Base-by-base conservation (phyloP, 495 filamentous ascomycete species). In the Tuber calosporum region DNA sequence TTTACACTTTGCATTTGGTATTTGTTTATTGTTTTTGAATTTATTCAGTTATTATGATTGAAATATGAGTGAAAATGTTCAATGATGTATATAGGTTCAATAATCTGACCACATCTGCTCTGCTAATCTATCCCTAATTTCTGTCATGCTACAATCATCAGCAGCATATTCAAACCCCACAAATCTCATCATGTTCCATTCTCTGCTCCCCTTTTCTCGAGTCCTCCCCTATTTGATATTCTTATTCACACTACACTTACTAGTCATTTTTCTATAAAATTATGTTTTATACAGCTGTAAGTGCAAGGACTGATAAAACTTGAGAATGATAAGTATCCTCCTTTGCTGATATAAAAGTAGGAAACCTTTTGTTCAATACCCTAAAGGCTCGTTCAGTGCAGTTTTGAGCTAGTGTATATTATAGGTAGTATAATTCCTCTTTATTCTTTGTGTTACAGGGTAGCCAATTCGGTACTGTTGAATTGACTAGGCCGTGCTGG, bases 351-450 rank as follows among this genome's bases (percentile, higher is more conserved):
- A n/a, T 1, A 20, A 75, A 38, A 20, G 75, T 75, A 26, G 34
- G 26, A 48, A 75, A 77, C 22, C 73, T 34, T 41, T 69, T 70
- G 41, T 75, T 75, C n/a, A 77, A 22, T 20, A 77, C 26, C 9
- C 73, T 73, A 71, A 75, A 77, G 26, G 70, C 70, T 6, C 66
- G 6, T 37, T 77, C 74, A 40, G 71, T 53, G 6, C 30, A 67
- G 58, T 75, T 75, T 20, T 67, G 9, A 13, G 67, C 30, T 30
- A 48, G 66, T 37, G 37, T n/a, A 77, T 77, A 66, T 15, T 67
- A 48, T 36, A 77, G 37, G 45, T 75, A 75, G 37, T 75, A 76
- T 36, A 76, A 40, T 48, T 74, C 67, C 43, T 74, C 67, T 17
- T 74, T 66, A 62, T 75, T 75, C 42, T 48, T 9, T 70, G 71